A percentile compares a stretch with the other conserved stretches of the same genome.
Conservation (phyloP, 176 grass and related monocot genomes). For the Carex parvula region DNA sequence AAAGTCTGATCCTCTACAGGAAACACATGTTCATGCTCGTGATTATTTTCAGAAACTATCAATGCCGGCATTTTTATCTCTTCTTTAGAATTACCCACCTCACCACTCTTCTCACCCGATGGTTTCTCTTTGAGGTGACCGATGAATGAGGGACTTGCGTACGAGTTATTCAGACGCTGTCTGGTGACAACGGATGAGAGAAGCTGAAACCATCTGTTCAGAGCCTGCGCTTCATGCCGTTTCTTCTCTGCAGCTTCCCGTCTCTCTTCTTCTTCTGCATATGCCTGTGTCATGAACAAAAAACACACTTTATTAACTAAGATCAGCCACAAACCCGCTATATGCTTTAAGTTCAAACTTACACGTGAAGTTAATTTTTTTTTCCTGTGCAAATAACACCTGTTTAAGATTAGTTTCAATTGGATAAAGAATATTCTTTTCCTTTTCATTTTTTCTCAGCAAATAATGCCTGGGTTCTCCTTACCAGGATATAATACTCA, state of each 20-base stretch:
- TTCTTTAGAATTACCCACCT: constrained; percentile 1
- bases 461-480: not conserved
- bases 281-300: constrained; percentile 51
- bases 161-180: constrained; percentile 70
- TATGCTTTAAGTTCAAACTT: not conserved
- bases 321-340: not conserved
- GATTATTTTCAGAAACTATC: constrained; percentile 5
- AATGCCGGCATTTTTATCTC: not conserved
- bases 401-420: not conserved
- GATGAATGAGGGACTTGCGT: constrained; percentile 31
- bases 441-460: not conserved
- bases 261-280: constrained; percentile 61
- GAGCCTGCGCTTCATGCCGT: constrained; percentile 61
- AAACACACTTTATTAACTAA: not conserved
- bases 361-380: not conserved
- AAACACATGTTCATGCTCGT: constrained; percentile 71
- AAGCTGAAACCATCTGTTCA: constrained; percentile 84
- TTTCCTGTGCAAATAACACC: not conserved
- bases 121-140: not conserved
- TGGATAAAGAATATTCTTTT: not conserved
- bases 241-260: constrained; percentile 52
- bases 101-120: constrained; percentile 3
- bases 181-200: constrained; percentile 72
- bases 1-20: constrained; percentile 62
- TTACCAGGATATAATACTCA: not conserved